Conservation (phyloP, 2,329 filamentous ascomycete species). For the Exophiala calicioides region DNA sequence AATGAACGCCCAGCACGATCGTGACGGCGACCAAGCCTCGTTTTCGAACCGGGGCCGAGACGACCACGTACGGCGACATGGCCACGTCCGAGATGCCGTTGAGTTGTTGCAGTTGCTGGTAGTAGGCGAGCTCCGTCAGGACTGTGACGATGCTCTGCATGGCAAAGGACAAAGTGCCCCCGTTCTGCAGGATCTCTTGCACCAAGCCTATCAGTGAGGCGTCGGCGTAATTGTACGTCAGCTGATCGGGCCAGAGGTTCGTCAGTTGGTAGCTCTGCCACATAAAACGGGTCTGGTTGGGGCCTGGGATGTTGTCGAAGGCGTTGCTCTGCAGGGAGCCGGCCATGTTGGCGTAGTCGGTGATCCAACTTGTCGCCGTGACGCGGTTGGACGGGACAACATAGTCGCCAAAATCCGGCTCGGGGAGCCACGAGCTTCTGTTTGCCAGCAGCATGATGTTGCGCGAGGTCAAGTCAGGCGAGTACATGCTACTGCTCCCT, state of each 20-base stretch:
- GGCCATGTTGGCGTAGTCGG: conserved; percentile 10
- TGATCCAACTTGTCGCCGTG: conserved; percentile 8
- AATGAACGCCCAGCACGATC: neutral
- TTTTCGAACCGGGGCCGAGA: conserved; percentile 2
- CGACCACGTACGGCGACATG: neutral
- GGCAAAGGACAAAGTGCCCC: conserved; percentile 2
- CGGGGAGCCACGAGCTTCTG: conserved; percentile 5
- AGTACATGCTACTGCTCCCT: conserved; percentile 5
- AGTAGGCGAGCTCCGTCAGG: conserved; percentile 5
- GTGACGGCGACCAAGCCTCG: conserved; percentile 4
- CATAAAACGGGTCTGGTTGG: neutral
- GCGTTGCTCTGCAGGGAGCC: conserved; percentile 7
- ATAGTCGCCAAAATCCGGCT: conserved; percentile 8
- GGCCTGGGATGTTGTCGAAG: neutral
- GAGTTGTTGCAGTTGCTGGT: conserved; percentile 7
- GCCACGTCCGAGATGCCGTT: conserved; percentile 2
- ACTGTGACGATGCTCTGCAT: conserved; percentile 8
- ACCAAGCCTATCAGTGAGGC: conserved; percentile 3
- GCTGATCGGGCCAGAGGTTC: neutral
- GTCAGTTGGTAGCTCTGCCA: conserved; percentile 1
- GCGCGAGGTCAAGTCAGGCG: neutral
- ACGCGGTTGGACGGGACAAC: neutral
- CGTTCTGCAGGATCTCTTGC: conserved; percentile 5
- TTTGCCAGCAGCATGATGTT: conserved; percentile 5
- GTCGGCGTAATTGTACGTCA: conserved; percentile 6